Evolutionary conservation across 2,329 filamentous ascomycete genomes (phyloP), one percentile per base, ranked within the genome.

Genomic region (Neofusicoccum laricinum): DNA sequence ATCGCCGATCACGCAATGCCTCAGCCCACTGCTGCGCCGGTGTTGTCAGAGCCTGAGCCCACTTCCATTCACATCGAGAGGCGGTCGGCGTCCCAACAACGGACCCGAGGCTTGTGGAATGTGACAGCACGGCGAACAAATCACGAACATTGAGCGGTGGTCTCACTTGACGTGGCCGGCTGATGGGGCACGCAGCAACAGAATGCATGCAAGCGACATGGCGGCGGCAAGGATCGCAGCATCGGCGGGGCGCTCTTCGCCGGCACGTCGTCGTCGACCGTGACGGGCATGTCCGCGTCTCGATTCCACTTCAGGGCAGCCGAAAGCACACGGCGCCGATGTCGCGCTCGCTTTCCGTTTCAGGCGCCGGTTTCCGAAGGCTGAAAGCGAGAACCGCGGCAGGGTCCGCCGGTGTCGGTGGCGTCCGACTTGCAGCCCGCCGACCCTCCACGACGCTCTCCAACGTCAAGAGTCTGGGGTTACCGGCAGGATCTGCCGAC

Each of bases 401-500:
- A 32, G 55, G 40, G 55, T 58, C 55, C n/a, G 55, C 55, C 55
- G 55, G 55, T 59, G 55, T 59, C 55, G 55, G 40, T 59, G 55
- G 55, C 55, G 55, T 25, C 55, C 55, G 21, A 15, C n/a, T 46
- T 17, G 53, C 21, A 43, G 12, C 36, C 21, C 40, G 38, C 53
- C 49, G 11, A 15, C 32, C 10, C 49, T 38, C 15, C 15, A 46
- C 17, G 51, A 55, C 36, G 51, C 21, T 21, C 4, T 34, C 34
- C 53, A 19, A 41, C 53, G 53, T 57, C 53, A 45, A 30, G 30
- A 57, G 53, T 57, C 53, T 57, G 53, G 53, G 53, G 53, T 32
- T 25, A 21, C 34, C 21, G 53, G 38, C 38, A 43, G 21, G 53
- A 57, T 57, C 36, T 30, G 21, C 53, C 53, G 21, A 34, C 53